A percentile compares a stretch with the other conserved stretches of the same genome.
Evolutionary conservation across 1,284 basidiomycete species (phyloP).

Genomic region (Pseudozyma sp.): DNA sequence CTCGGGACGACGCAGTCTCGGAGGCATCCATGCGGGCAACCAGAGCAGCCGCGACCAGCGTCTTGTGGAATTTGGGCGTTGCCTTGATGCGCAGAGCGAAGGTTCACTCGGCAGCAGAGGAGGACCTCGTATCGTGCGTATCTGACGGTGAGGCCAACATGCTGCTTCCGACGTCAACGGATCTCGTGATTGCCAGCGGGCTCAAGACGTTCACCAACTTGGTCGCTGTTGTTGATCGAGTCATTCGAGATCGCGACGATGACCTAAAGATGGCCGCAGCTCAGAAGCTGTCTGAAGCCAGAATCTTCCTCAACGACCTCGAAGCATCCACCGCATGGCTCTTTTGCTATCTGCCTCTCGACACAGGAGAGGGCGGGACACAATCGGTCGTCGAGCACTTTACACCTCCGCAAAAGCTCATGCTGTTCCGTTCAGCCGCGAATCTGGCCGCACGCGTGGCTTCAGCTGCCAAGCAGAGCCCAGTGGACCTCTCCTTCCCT

Average conservation of each 20-base stretch:
- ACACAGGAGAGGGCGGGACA: not conserved
- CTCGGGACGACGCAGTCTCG: not conserved
- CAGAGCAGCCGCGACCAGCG: slow-evolving; percentile 3
- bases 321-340: slow-evolving; percentile 14
- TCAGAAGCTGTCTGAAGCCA: slow-evolving; percentile 3
- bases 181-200: slow-evolving; percentile 2
- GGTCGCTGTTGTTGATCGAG: not conserved
- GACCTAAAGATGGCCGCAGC: not conserved
- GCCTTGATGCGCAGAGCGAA: slow-evolving; percentile 12
- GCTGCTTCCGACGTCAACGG: not conserved
- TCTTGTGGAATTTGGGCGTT: slow-evolving; percentile 21
- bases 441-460: slow-evolving; percentile 24
- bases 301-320: slow-evolving; percentile 17
- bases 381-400: slow-evolving; percentile 11
- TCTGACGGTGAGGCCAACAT: too few relatives aligned
- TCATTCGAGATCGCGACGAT: not conserved
- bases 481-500: slow-evolving; percentile 3
- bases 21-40: not conserved
- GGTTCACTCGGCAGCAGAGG: not conserved
- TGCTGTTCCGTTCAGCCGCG: slow-evolving; percentile 20
- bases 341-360: slow-evolving; percentile 12
- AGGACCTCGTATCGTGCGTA: too few relatives aligned
- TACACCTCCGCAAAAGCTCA: slow-evolving; percentile 5
- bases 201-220: slow-evolving; percentile 9
- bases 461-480: slow-evolving; percentile 10